Base-by-base conservation (phyloP, 805 yeast species). In the Yamadazyma nakazawae region DNA sequence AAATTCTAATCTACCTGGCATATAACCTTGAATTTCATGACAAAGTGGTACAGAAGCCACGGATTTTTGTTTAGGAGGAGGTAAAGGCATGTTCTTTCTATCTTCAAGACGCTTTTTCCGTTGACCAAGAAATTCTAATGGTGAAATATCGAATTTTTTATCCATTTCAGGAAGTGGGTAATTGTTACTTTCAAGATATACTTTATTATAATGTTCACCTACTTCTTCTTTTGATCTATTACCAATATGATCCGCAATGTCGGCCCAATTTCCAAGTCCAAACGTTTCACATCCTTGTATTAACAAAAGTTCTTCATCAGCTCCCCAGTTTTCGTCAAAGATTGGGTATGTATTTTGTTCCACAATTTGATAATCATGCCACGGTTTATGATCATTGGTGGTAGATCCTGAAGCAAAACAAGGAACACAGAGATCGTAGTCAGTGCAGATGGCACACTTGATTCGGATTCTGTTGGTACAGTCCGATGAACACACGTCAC, bases 1-100 rank as follows among this genome's bases (percentile, higher is more conserved):
- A 64, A 94, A 94, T 64, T 94, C 99, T 51, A 94, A 72, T 59
- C 99, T 81, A 37, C 98, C 99, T 34, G 99, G 99, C 99, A 94
- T 94, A 63, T 84, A 94, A 2, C 97, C 97, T 64, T 94, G 98
- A 51, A 94, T 81, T 59, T 95, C 98, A 60, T 95, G 97, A 68
- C 98, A 91, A 47, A 94, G 77, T 0, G 99, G 99, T 6, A 87
- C 92, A 6, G 97, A 89, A 0, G 97, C 91, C 40, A 87, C 82
- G 5, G 95, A 89, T 62, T 92, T 94, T 50, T 83, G 81, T 43
- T 90, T 91, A 26, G 95, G 94, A 8, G 81, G 78, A 11, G 95
- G 95, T 52, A 88, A 66, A 6, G 95, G 90, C 49, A 82, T 68
- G 52, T 81, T 82, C 54, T 82, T 76, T 50, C 91, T 80, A 12